Evolutionary conservation across 1,139 yeast genomes (phyloP).

Genomic region (Hansenula sp.): DNA sequence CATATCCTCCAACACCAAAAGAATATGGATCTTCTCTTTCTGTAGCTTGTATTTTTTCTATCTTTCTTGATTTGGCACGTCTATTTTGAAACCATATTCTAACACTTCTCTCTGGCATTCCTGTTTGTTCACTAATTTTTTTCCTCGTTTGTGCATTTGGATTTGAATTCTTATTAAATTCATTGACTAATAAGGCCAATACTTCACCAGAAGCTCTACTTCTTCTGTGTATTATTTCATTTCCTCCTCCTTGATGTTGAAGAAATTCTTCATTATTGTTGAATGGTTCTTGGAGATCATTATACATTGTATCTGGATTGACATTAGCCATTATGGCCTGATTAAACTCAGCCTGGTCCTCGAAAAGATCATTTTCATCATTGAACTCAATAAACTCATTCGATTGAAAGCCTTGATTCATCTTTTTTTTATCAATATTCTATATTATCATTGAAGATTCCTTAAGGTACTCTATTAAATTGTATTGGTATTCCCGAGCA

Average conservation of each 20-base stretch:
- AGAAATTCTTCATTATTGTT: not conserved
- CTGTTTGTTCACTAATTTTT: constrained; percentile 67
- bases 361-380: not conserved
- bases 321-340: not conserved
- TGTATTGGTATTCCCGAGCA: too few species aligned
- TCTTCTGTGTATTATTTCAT: constrained; percentile 26
- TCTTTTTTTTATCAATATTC: not conserved
- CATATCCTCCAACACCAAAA: constrained; percentile 6
- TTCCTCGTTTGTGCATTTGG: constrained; percentile 67
- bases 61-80: constrained; percentile 72
- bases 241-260: constrained; percentile 1
- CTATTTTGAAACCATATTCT: constrained; percentile 95
- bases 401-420: not conserved
- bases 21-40: constrained; percentile 14
- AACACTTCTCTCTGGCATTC: constrained; percentile 88
- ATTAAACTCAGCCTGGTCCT: not conserved
- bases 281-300: not conserved
- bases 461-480: too few species aligned
- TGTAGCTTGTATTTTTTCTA: constrained; percentile 38
- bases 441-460: not conserved
- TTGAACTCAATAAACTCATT: not conserved
- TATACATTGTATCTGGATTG: not conserved
- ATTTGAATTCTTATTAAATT: constrained; percentile 69
- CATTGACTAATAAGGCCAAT: constrained; percentile 59
- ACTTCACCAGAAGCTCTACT: constrained; percentile 84